Evolutionary conservation across 2,329 filamentous ascomycete genomes (phyloP).

Genomic region (Trichophyton equinum): DNA sequence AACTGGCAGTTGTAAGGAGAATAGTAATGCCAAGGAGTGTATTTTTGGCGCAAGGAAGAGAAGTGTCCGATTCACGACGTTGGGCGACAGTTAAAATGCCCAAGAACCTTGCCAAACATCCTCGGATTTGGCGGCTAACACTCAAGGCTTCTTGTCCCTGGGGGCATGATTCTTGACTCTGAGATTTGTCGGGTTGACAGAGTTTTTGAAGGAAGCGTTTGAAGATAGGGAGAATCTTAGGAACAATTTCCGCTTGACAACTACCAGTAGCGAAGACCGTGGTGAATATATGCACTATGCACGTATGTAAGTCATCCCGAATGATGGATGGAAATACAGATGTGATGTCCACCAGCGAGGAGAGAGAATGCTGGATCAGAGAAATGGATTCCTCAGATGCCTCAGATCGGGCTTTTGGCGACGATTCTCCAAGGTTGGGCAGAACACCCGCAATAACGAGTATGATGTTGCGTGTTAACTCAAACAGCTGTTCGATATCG

Average conservation of each 20-base stretch:
- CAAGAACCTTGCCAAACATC: constrained; percentile 70
- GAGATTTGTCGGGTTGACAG: constrained; percentile 20
- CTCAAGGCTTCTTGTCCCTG: constrained; percentile 30
- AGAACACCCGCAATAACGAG: constrained; percentile 78
- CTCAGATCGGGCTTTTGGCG: constrained; percentile 55
- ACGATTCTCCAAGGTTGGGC: constrained; percentile 51
- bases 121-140: constrained; percentile 60
- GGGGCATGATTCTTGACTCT: constrained; percentile 24
- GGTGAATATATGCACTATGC: constrained; percentile 91
- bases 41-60: constrained; percentile 84
- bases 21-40: constrained; percentile 78
- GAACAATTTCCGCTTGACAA: constrained; percentile 80
- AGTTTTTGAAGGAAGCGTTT: constrained; percentile 79
- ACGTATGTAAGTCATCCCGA: constrained; percentile 89
- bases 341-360: constrained; percentile 83
- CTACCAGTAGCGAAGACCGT: constrained; percentile 77
- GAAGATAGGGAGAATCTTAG: constrained; percentile 78
- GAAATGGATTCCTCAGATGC: constrained; percentile 78
- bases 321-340: constrained; percentile 95
- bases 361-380: constrained; percentile 66
- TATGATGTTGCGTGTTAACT: constrained; percentile 90
- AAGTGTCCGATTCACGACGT: constrained; percentile 50
- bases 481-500: constrained; percentile 95
- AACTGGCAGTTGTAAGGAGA: constrained; percentile 68
- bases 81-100: constrained; percentile 48